Evolutionary conservation across 345 rosid genomes (phyloP), one percentile per base, ranked within the genome.

Genomic region (Corymbia maculata): DNA sequence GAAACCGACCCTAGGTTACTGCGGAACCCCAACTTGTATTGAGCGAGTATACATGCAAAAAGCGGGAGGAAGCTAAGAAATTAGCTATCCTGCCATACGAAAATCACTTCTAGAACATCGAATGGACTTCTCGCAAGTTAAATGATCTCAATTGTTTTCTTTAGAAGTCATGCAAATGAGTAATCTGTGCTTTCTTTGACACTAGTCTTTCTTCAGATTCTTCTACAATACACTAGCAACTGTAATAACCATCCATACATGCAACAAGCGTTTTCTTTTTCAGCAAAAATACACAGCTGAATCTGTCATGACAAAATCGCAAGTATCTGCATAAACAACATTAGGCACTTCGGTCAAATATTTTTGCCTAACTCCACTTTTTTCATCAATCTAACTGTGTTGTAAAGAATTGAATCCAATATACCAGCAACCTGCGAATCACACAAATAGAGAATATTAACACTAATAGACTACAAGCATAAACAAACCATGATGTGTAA

Each of bases 281-380:
- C 84, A 42, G 84, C 49, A 21, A 75, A 75, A 21, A 75, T 19
- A 32, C 80, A 36, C 49, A 75, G 84, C 49, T 75, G 26, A 75
- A 75, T 42, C 84, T 75, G 84, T n/a, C 4, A n/a, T 3, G 86
- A 36, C 59, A 47, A 85, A 85, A 53, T 51, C 44, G 84, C 45
- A 12, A 19, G 84, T 10, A 75, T 75, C 84, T 14, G 8, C 84
- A 36, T 75, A 19, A 75, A 75, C 84, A 75, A 21, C 84, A 42
- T 75, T 6, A 10, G 26, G 21, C 49, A 75, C 30, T 21, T 26
- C n/a, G 8, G 52, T 97, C 96, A 97, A 93, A 94, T 93, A 93
- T 98, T 95, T 91, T 98, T 98, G 70, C 99, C 99, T 87, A 96
- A 91, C 87, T 97, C 99, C 79, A 98, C 93, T 85, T 98, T 98